Evolutionary conservation across 768 basidiomycete species (phyloP).

Genomic region (Pleurotus djamor): DNA sequence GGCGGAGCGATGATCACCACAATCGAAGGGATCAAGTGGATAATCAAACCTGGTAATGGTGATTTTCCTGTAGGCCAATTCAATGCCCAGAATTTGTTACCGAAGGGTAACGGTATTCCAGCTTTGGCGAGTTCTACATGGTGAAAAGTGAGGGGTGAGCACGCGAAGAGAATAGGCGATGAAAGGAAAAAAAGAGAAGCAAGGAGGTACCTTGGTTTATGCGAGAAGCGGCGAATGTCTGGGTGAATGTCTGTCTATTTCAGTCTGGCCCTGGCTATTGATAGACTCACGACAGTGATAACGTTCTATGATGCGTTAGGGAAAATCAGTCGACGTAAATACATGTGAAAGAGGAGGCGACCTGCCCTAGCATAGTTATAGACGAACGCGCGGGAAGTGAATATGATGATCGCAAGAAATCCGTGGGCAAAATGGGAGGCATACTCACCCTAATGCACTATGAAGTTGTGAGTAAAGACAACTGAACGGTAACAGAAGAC

Average conservation of each 20-base stretch:
- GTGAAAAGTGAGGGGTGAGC: background rate
- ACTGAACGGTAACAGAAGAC: too few relatives aligned
- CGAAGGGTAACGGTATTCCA: conserved; percentile 59
- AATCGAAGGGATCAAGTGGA: conserved; percentile 53
- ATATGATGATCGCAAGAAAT: too few relatives aligned
- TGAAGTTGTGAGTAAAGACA: background rate
- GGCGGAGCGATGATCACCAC: conserved; percentile 58
- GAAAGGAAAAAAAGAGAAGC: background rate
- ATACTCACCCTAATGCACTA: conserved; percentile 16
- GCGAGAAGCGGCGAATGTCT: conserved; percentile 50
- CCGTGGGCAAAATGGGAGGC: too few relatives aligned
- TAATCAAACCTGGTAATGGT: conserved; percentile 52
- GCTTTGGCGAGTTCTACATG: conserved; percentile 55
- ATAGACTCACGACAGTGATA: conserved; percentile 19
- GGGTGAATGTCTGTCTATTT: background rate
- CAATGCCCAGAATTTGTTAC: conserved; percentile 58
- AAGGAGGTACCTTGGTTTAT: conserved; percentile 47
- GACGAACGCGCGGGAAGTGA: too few relatives aligned
- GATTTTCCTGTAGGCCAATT: conserved; percentile 62
- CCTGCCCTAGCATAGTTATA: too few relatives aligned
- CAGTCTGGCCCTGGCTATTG: background rate
- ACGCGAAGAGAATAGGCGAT: background rate
- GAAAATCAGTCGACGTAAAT: too few relatives aligned
- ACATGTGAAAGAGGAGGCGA: too few relatives aligned
- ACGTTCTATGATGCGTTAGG: conserved; percentile 30